A percentile compares a stretch with the other conserved stretches of the same genome.
Conservation (phyloP, 768 basidiomycete genomes). For the Leucosporidium creatinivorum region DNA sequence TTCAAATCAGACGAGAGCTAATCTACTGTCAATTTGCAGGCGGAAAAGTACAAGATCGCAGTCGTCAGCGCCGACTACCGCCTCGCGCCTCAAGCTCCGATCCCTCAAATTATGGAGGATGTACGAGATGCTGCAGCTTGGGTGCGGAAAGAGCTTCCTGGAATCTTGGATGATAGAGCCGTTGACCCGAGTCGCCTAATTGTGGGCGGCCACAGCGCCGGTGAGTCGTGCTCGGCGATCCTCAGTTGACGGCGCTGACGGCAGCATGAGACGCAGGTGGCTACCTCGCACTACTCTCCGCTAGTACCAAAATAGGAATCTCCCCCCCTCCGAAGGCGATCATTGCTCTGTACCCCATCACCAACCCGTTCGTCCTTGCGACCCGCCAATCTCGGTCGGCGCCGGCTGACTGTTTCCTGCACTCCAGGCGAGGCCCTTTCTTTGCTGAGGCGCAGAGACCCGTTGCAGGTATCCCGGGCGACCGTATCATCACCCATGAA, state of each 20-base stretch:
- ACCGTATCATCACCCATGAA: not conserved
- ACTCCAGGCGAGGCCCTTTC: not conserved
- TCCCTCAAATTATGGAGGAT: not conserved
- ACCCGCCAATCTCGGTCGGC: not conserved
- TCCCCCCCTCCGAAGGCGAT: not conserved
- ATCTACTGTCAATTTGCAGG: not conserved
- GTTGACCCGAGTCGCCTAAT: not conserved
- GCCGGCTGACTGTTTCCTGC: not conserved
- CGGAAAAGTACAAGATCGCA: not conserved
- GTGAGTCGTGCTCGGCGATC: not conserved
- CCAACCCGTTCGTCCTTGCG: not conserved
- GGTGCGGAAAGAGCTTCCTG: not conserved
- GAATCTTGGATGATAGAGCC: not conserved
- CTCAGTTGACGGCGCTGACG: too few species aligned
- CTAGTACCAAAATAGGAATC: not conserved
- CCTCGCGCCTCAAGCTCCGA: not conserved
- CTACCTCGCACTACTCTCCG: not conserved
- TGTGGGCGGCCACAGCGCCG: not conserved
- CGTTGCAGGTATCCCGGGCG: not conserved
- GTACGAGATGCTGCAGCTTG: not conserved
- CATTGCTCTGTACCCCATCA: not conserved
- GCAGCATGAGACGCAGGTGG: not conserved
- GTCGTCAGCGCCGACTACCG: conserved; percentile 2
- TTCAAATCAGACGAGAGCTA: not conserved
- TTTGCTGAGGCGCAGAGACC: not conserved